phyloP scores from a whole-genome alignment of 192 early-diverging fungal genomes.

The Coemansia sp. region DNA sequence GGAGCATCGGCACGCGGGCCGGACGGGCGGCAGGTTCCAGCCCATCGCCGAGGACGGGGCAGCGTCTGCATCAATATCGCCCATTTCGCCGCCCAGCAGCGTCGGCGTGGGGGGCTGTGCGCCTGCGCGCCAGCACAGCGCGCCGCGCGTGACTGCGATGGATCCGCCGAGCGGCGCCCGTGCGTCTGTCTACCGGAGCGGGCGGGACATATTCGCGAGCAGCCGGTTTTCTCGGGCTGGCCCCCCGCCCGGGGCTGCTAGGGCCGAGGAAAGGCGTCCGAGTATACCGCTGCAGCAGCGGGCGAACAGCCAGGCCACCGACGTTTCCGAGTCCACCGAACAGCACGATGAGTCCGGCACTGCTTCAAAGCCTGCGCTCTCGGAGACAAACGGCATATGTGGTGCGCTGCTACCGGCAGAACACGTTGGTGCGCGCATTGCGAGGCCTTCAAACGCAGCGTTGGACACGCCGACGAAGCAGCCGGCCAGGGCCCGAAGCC shows the following conservation, averaged over 20 bases:
- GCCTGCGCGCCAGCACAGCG: background rate
- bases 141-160: background rate
- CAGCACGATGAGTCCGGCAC: background rate
- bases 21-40: background rate
- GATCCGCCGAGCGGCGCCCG: background rate
- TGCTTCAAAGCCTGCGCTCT: background rate
- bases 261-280: background rate
- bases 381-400: background rate
- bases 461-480: background rate
- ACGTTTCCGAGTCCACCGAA: background rate
- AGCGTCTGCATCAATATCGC: background rate
- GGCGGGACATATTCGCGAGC: conserved; percentile 22
- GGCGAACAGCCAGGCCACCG: background rate
- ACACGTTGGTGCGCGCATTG: background rate
- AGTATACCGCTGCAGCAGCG: background rate
- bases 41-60: background rate
- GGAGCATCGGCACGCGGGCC: background rate
- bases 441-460: background rate
- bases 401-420: background rate
- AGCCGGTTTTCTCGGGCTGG: conserved; percentile 11
- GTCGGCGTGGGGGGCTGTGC: background rate
- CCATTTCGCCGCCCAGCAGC: background rate
- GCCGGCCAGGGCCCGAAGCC: background rate
- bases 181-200: conserved; percentile 30
- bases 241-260: background rate